These are phyloP conservation scores for Dendrostoma leiphaemia DNA, from an alignment of 2,329 filamentous ascomycete genomes.

Conservation along the genomic window DNA sequence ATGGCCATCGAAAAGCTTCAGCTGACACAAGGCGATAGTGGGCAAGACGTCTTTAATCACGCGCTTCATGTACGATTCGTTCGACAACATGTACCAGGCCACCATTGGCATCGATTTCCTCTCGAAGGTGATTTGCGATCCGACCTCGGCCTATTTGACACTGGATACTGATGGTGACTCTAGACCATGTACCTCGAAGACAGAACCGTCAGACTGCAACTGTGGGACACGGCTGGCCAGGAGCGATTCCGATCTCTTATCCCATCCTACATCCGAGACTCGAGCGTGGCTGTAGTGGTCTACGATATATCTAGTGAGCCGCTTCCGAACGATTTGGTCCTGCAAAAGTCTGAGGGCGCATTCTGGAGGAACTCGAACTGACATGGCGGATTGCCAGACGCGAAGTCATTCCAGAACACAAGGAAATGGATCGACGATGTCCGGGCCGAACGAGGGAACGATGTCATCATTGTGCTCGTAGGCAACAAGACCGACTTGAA, in stretches of 20 bases:
- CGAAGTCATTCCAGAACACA: conserved; percentile 97
- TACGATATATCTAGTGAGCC: conserved; percentile 89
- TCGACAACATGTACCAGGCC: conserved; percentile 99
- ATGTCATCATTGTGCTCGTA: conserved; percentile 97
- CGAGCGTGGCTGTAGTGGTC: conserved; percentile 94
- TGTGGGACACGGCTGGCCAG: conserved; percentile 98
- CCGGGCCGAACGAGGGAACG: conserved; percentile 90
- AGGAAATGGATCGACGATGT: conserved; percentile 99
- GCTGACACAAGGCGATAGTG: conserved; percentile 52
- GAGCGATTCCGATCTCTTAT: conserved; percentile 96
- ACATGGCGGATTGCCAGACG: conserved; percentile 48
- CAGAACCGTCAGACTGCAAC: conserved; percentile 91
- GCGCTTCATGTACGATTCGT: conserved; percentile 99
- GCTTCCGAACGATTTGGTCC: background rate
- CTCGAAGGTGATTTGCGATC: conserved; percentile 67
- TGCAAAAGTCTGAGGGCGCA: conserved; percentile 4
- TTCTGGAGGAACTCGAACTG: background rate
- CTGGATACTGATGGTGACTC: conserved; percentile 1
- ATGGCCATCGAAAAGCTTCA: background rate
- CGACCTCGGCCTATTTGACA: conserved; percentile 24
- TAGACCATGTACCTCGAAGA: conserved; percentile 99
- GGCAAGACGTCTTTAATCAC: conserved; percentile 99
- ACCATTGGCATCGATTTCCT: conserved; percentile 99
- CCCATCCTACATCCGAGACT: conserved; percentile 97
- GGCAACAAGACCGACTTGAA: conserved; percentile 99